Evolutionary conservation across 2,329 filamentous ascomycete genomes (phyloP), one percentile per base, ranked within the genome.

Genomic region (Cadophora gregata): DNA sequence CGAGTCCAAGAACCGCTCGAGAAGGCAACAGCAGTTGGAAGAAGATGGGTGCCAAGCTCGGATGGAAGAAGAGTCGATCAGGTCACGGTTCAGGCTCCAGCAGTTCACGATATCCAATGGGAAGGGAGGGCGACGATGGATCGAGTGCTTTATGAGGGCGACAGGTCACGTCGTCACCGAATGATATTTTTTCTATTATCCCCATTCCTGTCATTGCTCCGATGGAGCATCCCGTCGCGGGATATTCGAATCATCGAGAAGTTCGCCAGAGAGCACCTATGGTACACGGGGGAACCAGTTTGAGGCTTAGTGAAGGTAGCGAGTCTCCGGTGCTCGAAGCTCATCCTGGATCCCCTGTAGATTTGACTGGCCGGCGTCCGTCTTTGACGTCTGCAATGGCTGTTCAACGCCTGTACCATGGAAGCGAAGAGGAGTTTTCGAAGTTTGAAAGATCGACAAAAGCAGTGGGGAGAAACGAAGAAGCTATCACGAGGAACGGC

Each of bases 31-130:
- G 84, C 65, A 83, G 87, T 59, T 90, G 87, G 87, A 89, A 88
- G 78, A 88, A 87, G 74, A 84, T 90, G 74, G 83, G 87, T 21
- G 86, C 84, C 7, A 89, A 87, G 71, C 78, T 90, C 4, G 86
- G 87, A 3, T 81, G 88, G 65, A 83, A 83, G 73, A 88, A 86
- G 76, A 79, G 77, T 67, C 82, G 82, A 55, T 81, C 79, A 77
- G 80, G 65, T 42, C 72, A 75, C 63, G 82, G 80, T 55, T 81
- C 84, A n/a, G 81, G 82, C 19, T 81, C 81, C 2, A 80, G 81
- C 24, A 76, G 71, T 56, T 69, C 70, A 78, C 82, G 66, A 65
- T 76, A 48, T 71, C 74, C 60, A 25, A 51, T 65, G 25, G 77
- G 76, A 72, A 76, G 78, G 56, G 80, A 75, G 66, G 73, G 72